These are phyloP conservation scores for Claviceps fusiformis DNA, from an alignment of 2,329 filamentous ascomycete genomes.

Conservation along the genomic window DNA sequence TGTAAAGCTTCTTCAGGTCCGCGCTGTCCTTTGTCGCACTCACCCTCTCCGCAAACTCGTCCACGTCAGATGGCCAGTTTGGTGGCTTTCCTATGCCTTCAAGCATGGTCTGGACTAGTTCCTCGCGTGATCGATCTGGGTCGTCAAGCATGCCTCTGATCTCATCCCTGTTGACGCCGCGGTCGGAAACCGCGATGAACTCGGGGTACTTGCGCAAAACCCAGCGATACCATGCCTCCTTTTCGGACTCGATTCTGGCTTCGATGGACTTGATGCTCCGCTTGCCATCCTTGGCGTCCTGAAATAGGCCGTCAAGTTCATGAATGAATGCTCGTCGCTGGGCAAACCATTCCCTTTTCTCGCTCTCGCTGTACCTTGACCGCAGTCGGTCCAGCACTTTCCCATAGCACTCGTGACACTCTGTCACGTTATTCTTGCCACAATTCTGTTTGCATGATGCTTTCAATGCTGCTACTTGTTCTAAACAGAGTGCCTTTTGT, in stretches of 20 bases:
- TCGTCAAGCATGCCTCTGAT: constrained; percentile 23
- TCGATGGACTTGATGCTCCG: constrained; percentile 33
- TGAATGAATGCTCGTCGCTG: constrained; percentile 33
- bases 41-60: constrained; percentile 21
- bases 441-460: constrained; percentile 29
- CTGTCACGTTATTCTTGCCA: constrained; percentile 25
- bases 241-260: constrained; percentile 35
- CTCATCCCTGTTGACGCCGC: constrained; percentile 17
- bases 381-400: constrained; percentile 33
- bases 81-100: constrained; percentile 21
- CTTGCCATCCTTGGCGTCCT: constrained; percentile 30
- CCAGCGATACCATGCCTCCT: constrained; percentile 39
- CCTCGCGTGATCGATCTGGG: constrained; percentile 22
- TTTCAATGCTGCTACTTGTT: constrained; percentile 29
- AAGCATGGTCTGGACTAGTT: constrained; percentile 24
- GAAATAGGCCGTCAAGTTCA: constrained; percentile 35
- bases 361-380: constrained; percentile 20
- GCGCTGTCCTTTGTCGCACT: constrained; percentile 18
- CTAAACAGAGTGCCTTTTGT: constrained; percentile 22
- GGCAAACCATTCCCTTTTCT: constrained; percentile 37
- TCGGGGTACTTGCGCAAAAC: constrained; percentile 25
- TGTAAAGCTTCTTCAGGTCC: constrained; percentile 25
- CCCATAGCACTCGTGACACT: constrained; percentile 35
- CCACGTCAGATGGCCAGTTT: constrained; percentile 19
- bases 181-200: constrained; percentile 21